Percentiles rank a stretch among this genome's conserved stretches.
phyloP scores from a whole-genome alignment of 2,329 filamentous ascomycete genomes.

The Xylaria sp. region DNA sequence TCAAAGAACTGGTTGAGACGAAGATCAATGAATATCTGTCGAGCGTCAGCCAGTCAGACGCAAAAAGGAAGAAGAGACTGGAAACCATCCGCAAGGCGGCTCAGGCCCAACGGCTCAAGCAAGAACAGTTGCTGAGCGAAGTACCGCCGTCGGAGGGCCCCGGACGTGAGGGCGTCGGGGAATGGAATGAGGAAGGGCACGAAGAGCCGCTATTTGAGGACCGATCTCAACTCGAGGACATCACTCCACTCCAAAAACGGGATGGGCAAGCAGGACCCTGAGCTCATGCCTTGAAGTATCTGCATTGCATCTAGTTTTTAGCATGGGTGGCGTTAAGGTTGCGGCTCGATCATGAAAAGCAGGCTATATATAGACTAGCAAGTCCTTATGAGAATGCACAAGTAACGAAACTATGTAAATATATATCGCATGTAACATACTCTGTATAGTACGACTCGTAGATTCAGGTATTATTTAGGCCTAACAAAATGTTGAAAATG shows the following conservation, averaged over 20 bases:
- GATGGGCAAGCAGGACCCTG: background rate
- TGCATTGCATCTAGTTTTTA: constrained; percentile 16
- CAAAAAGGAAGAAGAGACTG: constrained; percentile 43
- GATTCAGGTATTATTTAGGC: background rate
- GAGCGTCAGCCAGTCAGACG: constrained; percentile 57
- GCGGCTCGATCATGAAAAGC: constrained; percentile 3
- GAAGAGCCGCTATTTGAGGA: constrained; percentile 44
- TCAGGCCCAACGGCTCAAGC: constrained; percentile 23
- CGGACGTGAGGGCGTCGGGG: constrained; percentile 34
- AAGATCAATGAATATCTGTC: constrained; percentile 70
- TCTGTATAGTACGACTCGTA: background rate
- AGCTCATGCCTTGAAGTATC: constrained; percentile 3
- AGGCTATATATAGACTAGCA: constrained; percentile 6
- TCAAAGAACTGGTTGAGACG: constrained; percentile 77
- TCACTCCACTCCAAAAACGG: constrained; percentile 14
- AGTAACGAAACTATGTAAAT: background rate
- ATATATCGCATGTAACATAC: background rate
- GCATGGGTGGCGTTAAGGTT: constrained; percentile 24
- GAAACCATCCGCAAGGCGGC: constrained; percentile 34
- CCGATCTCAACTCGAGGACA: constrained; percentile 30
- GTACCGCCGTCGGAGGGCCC: constrained; percentile 9
- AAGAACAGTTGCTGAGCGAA: constrained; percentile 34
- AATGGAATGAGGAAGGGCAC: constrained; percentile 45
- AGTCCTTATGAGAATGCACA: too few species aligned
- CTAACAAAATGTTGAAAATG: too few species aligned